These are phyloP conservation scores for Microdochium bolleyi DNA, from an alignment of 2,329 filamentous ascomycete species.

Conservation along the genomic window DNA sequence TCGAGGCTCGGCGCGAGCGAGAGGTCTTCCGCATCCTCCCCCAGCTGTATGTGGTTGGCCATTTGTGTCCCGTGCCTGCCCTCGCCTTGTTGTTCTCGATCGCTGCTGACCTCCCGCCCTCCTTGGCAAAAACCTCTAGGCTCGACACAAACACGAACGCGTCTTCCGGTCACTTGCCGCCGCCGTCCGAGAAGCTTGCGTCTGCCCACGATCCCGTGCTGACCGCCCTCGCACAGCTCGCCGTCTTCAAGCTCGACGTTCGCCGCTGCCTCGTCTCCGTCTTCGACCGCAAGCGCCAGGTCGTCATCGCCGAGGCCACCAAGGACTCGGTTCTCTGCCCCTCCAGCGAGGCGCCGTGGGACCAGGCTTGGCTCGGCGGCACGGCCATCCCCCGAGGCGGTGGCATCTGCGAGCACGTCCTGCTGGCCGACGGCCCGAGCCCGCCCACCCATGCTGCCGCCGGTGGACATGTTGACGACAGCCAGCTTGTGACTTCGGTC, in stretches of 20 bases:
- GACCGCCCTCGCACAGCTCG: slow-evolving; percentile 42
- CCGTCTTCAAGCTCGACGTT: slow-evolving; percentile 30
- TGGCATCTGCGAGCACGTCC: slow-evolving; percentile 21
- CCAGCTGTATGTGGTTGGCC: background rate
- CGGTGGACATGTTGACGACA: too few species aligned
- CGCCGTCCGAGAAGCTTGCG: background rate
- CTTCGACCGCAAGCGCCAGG: slow-evolving; percentile 38
- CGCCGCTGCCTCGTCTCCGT: slow-evolving; percentile 38
- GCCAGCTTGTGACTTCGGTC: slow-evolving; percentile 21
- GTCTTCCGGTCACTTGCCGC: background rate
- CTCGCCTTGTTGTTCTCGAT: background rate
- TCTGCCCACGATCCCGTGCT: slow-evolving; percentile 28
- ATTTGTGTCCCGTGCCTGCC: background rate
- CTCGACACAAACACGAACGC: background rate
- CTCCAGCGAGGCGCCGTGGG: slow-evolving; percentile 1
- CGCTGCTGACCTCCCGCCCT: background rate
- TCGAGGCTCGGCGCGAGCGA: background rate
- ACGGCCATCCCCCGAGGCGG: slow-evolving; percentile 18
- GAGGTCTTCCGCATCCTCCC: background rate
- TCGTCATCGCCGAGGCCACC: slow-evolving; percentile 43
- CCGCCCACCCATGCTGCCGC: too few species aligned
- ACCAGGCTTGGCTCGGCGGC: slow-evolving; percentile 16
- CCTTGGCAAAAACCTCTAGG: background rate
- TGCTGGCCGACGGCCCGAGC: slow-evolving; percentile 5
- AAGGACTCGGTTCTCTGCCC: slow-evolving; percentile 24